These are phyloP conservation scores for Lipomyces yamanashiensis DNA, from an alignment of 805 yeast genomes.

Conservation along the genomic window DNA sequence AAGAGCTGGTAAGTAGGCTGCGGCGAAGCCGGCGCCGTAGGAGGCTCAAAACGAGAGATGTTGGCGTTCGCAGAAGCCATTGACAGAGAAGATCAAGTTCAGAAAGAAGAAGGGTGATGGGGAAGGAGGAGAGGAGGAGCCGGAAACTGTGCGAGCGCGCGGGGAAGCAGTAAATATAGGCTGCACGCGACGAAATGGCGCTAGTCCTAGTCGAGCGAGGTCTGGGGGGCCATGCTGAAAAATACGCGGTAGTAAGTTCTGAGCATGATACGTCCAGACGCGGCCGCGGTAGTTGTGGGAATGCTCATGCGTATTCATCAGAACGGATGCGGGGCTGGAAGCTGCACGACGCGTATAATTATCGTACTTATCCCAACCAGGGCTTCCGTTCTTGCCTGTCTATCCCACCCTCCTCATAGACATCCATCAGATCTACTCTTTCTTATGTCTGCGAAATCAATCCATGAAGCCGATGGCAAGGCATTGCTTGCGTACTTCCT, in stretches of 20 bases:
- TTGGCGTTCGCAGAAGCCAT: slow-evolving; percentile 36
- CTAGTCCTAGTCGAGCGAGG: slow-evolving; percentile 9
- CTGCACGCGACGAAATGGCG: slow-evolving; percentile 8
- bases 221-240: slow-evolving; percentile 9
- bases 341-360: slow-evolving; percentile 7
- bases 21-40: slow-evolving; percentile 42
- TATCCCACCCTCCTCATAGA: slow-evolving; percentile 4
- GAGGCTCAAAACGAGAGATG: slow-evolving; percentile 43
- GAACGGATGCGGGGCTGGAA: slow-evolving; percentile 1
- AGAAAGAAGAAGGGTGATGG: slow-evolving; percentile 1
- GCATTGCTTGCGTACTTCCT: slow-evolving; percentile 51
- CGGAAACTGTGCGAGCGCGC: not conserved
- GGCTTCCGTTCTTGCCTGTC: not conserved
- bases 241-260: slow-evolving; percentile 4
- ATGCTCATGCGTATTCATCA: slow-evolving; percentile 11
- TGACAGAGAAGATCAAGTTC: not conserved
- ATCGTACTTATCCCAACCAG: slow-evolving; percentile 1
- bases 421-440: not conserved
- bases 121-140: slow-evolving; percentile 2
- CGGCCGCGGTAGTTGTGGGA: slow-evolving; percentile 7
- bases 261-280: slow-evolving; percentile 18
- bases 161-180: slow-evolving; percentile 15
- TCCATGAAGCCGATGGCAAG: slow-evolving; percentile 54
- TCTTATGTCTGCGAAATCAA: slow-evolving; percentile 52
- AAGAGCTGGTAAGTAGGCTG: slow-evolving; percentile 48